These are phyloP conservation scores for Ophiocordyceps camponoti-floridani DNA, from an alignment of 2,329 filamentous ascomycete species.

Conservation along the genomic window DNA sequence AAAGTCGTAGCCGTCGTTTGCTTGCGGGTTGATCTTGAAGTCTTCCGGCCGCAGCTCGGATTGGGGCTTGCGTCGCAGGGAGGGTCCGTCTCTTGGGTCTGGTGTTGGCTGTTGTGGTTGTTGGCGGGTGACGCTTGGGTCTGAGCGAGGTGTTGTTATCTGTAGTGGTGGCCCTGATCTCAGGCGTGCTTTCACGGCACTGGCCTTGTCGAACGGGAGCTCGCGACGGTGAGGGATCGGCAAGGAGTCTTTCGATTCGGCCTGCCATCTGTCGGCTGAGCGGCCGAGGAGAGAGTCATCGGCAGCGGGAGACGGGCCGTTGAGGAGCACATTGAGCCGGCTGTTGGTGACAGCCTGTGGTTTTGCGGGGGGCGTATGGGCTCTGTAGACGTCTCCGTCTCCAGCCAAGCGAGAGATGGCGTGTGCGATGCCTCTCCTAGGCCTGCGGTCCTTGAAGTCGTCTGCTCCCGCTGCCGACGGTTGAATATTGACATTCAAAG, in stretches of 20 bases:
- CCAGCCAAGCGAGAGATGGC: conserved; percentile 27
- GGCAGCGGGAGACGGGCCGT: conserved; percentile 5
- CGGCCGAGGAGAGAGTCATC: conserved; percentile 8
- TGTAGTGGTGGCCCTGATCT: not conserved
- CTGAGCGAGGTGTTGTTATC: too few relatives aligned
- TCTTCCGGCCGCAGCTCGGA: conserved; percentile 44
- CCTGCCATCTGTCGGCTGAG: conserved; percentile 4
- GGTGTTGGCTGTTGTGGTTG: not conserved
- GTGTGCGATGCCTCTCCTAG: conserved; percentile 11
- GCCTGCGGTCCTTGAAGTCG: conserved; percentile 5
- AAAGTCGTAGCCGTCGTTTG: conserved; percentile 52
- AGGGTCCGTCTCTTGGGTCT: too few relatives aligned
- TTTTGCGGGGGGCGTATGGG: not conserved
- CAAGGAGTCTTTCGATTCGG: conserved; percentile 6
- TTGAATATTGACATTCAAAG: conserved; percentile 17
- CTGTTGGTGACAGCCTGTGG: conserved; percentile 7
- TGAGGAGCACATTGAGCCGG: conserved; percentile 16
- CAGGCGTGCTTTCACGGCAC: not conserved
- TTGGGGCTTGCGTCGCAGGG: conserved; percentile 38
- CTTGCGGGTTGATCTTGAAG: conserved; percentile 65
- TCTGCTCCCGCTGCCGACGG: conserved; percentile 6
- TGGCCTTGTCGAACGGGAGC: conserved; percentile 19
- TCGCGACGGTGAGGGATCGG: conserved; percentile 21
- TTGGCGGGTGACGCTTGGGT: not conserved
- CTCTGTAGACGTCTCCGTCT: conserved; percentile 19